Evolutionary conservation across 2,329 filamentous ascomycete species (phyloP).

Genomic region (Penicillium sclerotigenum): DNA sequence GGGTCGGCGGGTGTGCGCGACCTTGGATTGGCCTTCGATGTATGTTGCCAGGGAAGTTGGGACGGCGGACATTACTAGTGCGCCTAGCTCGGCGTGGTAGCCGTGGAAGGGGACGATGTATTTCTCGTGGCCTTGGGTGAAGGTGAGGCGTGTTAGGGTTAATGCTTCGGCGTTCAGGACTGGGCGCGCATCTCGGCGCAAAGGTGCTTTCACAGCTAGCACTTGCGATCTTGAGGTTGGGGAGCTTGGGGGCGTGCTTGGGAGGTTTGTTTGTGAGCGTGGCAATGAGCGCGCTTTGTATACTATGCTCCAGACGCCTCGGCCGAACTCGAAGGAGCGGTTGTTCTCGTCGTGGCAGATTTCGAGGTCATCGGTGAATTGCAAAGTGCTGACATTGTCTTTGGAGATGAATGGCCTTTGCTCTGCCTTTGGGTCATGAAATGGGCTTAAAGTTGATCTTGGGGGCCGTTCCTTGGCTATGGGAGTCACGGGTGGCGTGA

Average conservation of each 20-base stretch:
- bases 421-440: constrained; percentile 1
- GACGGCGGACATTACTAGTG: constrained; percentile 46
- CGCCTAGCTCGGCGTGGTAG: constrained; percentile 36
- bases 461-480: constrained; percentile 20
- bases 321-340: constrained; percentile 40
- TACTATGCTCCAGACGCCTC: constrained; percentile 49
- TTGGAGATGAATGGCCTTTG: constrained; percentile 2
- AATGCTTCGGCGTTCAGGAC: constrained; percentile 45
- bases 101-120: constrained; percentile 48
- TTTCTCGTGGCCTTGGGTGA: constrained; percentile 30
- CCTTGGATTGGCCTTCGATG: constrained; percentile 36
- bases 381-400: constrained; percentile 12
- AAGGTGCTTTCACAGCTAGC: constrained; percentile 46
- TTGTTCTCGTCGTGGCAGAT: constrained; percentile 29
- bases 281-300: constrained; percentile 39
- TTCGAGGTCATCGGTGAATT: constrained; percentile 37
- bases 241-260: constrained; percentile 37
- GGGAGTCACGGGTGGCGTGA: constrained; percentile 39
- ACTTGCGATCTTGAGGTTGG: constrained; percentile 32
- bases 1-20: constrained; percentile 27
- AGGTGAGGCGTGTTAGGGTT: constrained; percentile 40
- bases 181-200: constrained; percentile 39
- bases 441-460: constrained; percentile 4
- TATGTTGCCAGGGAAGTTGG: constrained; percentile 44
- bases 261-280: constrained; percentile 1